Evolutionary conservation across 1,139 yeast species (phyloP).

Genomic region (Sugiyamaella grinbergsii): DNA sequence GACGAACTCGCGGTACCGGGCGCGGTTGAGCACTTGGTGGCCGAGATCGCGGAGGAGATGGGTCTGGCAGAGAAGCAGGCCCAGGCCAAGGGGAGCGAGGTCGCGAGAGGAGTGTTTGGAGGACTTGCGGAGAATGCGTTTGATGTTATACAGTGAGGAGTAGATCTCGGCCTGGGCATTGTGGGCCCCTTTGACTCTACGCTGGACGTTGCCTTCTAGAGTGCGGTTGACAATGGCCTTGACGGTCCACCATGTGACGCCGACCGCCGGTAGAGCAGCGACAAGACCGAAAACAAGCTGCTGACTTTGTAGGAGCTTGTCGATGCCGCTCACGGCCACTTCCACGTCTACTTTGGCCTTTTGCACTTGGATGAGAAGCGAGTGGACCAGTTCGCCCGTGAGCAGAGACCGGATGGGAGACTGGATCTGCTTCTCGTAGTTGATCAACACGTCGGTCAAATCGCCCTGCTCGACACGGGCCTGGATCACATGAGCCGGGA

Average conservation of each 20-base stretch:
- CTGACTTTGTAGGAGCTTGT: slow-evolving; percentile 83
- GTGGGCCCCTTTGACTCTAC: slow-evolving; percentile 26
- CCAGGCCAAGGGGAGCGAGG: slow-evolving; percentile 26
- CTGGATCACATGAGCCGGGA: slow-evolving; percentile 31
- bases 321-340: slow-evolving; percentile 86
- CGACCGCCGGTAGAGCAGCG: slow-evolving; percentile 71
- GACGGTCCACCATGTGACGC: slow-evolving; percentile 33
- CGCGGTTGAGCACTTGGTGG: slow-evolving; percentile 22
- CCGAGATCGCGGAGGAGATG: slow-evolving; percentile 29
- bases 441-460: slow-evolving; percentile 72
- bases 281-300: slow-evolving; percentile 89
- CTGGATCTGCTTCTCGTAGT: slow-evolving; percentile 75
- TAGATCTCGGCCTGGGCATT: slow-evolving; percentile 24
- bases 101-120: slow-evolving; percentile 2
- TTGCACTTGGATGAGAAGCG: slow-evolving; percentile 84
- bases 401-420: slow-evolving; percentile 65
- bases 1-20: slow-evolving; percentile 29
- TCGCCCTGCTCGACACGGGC: slow-evolving; percentile 61
- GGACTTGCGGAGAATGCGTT: slow-evolving; percentile 23
- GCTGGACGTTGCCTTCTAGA: slow-evolving; percentile 24
- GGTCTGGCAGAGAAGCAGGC: slow-evolving; percentile 33
- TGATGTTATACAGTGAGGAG: slow-evolving; percentile 26
- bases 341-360: slow-evolving; percentile 96
- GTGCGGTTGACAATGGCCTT: slow-evolving; percentile 56
- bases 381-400: slow-evolving; percentile 71